Conservation (phyloP, 2,329 filamentous ascomycete species). For the Hymenoscyphus fraxineus region DNA sequence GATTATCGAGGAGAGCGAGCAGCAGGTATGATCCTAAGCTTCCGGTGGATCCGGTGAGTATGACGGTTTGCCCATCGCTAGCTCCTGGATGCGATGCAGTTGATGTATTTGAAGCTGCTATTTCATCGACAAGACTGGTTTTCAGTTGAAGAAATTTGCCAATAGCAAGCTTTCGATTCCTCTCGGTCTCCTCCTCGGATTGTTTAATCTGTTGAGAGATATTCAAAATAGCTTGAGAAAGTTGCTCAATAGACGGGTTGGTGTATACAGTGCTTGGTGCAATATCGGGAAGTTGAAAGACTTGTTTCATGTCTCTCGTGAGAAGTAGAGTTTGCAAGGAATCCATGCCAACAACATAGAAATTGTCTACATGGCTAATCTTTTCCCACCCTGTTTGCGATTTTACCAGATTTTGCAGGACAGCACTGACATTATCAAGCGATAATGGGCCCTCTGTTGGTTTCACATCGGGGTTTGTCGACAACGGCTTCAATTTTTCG, state of each 20-base stretch:
- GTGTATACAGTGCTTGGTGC: constrained; percentile 8
- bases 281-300: constrained; percentile 1
- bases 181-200: not conserved
- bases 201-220: not conserved
- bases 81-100: not conserved
- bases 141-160: not conserved
- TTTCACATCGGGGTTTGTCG: not conserved
- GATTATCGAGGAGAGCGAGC: constrained; percentile 34
- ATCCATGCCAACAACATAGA: constrained; percentile 14
- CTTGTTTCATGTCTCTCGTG: constrained; percentile 1
- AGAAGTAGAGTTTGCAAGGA: constrained; percentile 9
- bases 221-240: not conserved
- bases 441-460: not conserved
- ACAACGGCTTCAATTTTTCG: not conserved
- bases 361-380: constrained; percentile 20
- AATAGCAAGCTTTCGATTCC: not conserved
- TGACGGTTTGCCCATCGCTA: not conserved
- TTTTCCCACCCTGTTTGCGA: not conserved
- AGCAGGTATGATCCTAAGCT: constrained; percentile 47
- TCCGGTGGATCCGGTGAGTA: constrained; percentile 48
- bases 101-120: not conserved
- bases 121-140: not conserved
- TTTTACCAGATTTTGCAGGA: not conserved
- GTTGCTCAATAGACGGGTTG: constrained; percentile 5
- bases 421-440: not conserved